Evolutionary conservation across 192 early-diverging fungal genomes (phyloP), one percentile per base, ranked within the genome.

Genomic region (Bifiguratus adelaidae): DNA sequence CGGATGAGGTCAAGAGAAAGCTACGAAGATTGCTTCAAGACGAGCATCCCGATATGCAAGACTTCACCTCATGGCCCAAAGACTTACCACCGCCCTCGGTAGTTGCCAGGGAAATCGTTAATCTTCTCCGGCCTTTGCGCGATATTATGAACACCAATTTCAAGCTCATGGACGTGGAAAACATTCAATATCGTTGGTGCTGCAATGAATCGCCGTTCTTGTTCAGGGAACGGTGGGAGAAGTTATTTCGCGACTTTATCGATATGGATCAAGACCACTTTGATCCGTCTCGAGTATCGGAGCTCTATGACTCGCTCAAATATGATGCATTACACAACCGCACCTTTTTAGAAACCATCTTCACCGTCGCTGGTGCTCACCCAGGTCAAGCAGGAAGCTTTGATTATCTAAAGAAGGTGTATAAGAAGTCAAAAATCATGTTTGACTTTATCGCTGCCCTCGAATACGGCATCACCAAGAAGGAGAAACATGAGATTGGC

Each of bases 271-370:
- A 59, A n/a, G 47, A 65, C 8, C 55, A 70, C 18, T 82, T 76
- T 54, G 83, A 86, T 47, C 88, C 91, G 0, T 85, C 87, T 25
- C 91, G 91, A 55, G 80, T 91, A 4, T 89, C 89, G 11, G 88
- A 93, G 52, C 68, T 97, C 4, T 95, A 95, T 53, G 95, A 98
- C 55, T 92, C 92, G 25, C 63, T 95, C 18, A 98, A 98, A 54
- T 95, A 92, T 51, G 95, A 98, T 51, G 81, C 93, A n/a, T 58
- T 98, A 34, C 95, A 98, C 55, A 98, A 98, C 56, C 79, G 94
- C 16, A 58, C 66, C 22, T 95, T 93, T 55, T 50, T 91, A 19
- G 81, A 91, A 34, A 74, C 73, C 41, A 84, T 78, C 32, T 85
- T 83, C 54, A 65, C 67, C 13, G 70, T 70, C 33, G 56, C 46